A percentile compares a stretch with the other conserved stretches of the same genome.
Evolutionary conservation across 2,329 filamentous ascomycete genomes (phyloP).

Genomic region (Claviceps pazoutovae): DNA sequence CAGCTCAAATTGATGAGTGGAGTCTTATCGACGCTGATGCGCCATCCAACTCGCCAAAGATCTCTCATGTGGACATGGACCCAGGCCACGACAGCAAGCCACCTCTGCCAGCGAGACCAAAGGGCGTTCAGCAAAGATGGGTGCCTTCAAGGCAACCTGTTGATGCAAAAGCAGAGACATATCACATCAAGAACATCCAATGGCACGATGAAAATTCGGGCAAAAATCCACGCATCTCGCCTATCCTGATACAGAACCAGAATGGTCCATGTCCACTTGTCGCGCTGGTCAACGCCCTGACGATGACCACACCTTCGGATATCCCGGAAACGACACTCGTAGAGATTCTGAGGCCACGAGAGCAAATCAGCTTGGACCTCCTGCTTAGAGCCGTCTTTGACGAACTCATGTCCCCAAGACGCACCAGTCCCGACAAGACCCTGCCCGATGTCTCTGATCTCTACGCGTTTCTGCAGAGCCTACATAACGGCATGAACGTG

Average conservation of each 20-base stretch:
- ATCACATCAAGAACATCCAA: conserved; percentile 81
- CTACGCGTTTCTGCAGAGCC: conserved; percentile 71
- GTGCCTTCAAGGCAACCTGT: conserved; percentile 27
- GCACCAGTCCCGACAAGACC: conserved; percentile 45
- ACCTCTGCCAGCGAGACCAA: conserved; percentile 23
- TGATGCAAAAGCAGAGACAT: conserved; percentile 55
- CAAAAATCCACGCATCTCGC: conserved; percentile 58
- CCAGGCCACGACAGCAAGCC: conserved; percentile 15
- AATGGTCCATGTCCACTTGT: conserved; percentile 92
- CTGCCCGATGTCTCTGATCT: conserved; percentile 81
- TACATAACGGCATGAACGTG: conserved; percentile 96
- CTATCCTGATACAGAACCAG: conserved; percentile 80
- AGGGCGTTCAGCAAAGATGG: conserved; percentile 18
- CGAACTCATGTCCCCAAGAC: conserved; percentile 69
- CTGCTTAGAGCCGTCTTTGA: conserved; percentile 85
- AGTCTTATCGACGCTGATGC: conserved; percentile 34
- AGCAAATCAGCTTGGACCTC: conserved; percentile 76
- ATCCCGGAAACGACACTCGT: conserved; percentile 54
- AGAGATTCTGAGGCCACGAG: conserved; percentile 62
- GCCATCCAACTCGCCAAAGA: conserved; percentile 8
- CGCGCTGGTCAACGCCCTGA: conserved; percentile 83
- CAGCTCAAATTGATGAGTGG: conserved; percentile 30
- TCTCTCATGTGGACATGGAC: conserved; percentile 5
- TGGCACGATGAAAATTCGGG: conserved; percentile 57
- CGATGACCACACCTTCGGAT: conserved; percentile 61